Percentiles rank a stretch among this genome's conserved stretches.
These are phyloP conservation scores for Daldinia decipiens DNA, from an alignment of 495 filamentous ascomycete species.

Conservation along the genomic window DNA sequence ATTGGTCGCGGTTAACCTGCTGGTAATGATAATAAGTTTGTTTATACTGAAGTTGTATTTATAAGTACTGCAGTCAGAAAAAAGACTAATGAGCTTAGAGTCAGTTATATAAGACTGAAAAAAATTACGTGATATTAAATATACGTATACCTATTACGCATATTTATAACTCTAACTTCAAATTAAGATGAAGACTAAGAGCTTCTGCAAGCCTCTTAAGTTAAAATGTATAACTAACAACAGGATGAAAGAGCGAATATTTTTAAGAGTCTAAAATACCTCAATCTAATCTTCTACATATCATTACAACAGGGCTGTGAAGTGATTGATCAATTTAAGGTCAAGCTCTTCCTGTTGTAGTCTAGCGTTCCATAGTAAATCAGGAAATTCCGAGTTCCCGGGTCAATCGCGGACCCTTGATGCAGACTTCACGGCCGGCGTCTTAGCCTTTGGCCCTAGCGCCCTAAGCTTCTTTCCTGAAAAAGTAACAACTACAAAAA, in stretches of 20 bases:
- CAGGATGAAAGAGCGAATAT: too few species aligned
- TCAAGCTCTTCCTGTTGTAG: constrained; percentile 4
- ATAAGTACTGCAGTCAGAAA: too few species aligned
- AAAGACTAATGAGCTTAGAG: too few species aligned
- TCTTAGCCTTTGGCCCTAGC: constrained; percentile 28
- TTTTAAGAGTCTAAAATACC: constrained; percentile 7
- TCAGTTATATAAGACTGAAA: too few species aligned
- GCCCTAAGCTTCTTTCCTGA: constrained; percentile 31
- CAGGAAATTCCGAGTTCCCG: constrained; percentile 26
- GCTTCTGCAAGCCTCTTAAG: too few species aligned
- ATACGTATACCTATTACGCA: too few species aligned
- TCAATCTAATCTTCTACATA: constrained; percentile 9
- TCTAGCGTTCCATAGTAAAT: constrained; percentile 13
- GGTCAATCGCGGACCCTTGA: constrained; percentile 20
- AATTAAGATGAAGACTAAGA: too few species aligned
- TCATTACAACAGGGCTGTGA: constrained; percentile 18
- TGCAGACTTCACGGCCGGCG: constrained; percentile 19
- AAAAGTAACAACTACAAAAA: constrained; percentile 29
- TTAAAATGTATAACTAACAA: too few species aligned
- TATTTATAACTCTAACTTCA: too few species aligned
- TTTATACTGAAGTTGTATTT: too few species aligned
- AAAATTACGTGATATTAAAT: too few species aligned
- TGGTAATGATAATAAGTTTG: background rate
- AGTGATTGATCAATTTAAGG: constrained; percentile 5
- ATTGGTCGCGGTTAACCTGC: background rate